Evolutionary conservation across 202 grass and related monocot genomes (phyloP), one percentile per base, ranked within the genome.

Genomic region (Eragrostis tef): DNA sequence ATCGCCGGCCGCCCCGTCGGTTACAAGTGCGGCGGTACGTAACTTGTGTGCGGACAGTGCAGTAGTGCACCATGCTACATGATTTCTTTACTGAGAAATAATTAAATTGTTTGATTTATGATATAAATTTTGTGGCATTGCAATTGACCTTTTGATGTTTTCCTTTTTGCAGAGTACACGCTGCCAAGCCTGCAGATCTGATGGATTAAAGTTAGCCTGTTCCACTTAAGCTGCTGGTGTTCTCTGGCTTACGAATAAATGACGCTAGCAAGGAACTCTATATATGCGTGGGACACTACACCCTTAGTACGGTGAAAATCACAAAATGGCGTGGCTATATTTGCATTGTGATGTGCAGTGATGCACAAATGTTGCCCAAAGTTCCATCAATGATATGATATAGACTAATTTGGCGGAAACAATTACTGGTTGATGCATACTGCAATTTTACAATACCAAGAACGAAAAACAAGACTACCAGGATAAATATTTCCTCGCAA

Each of bases 11-110:
- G 91, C 81, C 87, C 87, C 0, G 77, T 88, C 50, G 81, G 90
- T n/a, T 93, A 90, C 84, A 93, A 90, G 82, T 93, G 90, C 79
- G 87, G 87, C 74, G 77, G 84, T 93, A 39, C n/a, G 17, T 31
- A 31, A 31, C 29, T 1, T 42, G 9, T 27, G 3, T 21, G 52
- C 52, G 7, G 19, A 2, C 7, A 56, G 34, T 5, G 34, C 34
- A 39, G 34, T 39, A 39, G 34, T 39, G 34, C 34, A 39, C 34
- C 34, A 39, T 39, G 34, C 3, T 39, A 39, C 34, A 39, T 39
- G 34, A 39, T 5, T 39, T 39, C 2, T 39, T 39, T 39, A 39
- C 34, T 39, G 6, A 4, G 34, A 39, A 39, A 39, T 6, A 39
- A 39, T 5, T 6, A 39, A 54, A n/a, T 1, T 54, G n/a, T 6